Conservation (phyloP, 2,329 filamentous ascomycete genomes). For the Aspergillus sp. region DNA sequence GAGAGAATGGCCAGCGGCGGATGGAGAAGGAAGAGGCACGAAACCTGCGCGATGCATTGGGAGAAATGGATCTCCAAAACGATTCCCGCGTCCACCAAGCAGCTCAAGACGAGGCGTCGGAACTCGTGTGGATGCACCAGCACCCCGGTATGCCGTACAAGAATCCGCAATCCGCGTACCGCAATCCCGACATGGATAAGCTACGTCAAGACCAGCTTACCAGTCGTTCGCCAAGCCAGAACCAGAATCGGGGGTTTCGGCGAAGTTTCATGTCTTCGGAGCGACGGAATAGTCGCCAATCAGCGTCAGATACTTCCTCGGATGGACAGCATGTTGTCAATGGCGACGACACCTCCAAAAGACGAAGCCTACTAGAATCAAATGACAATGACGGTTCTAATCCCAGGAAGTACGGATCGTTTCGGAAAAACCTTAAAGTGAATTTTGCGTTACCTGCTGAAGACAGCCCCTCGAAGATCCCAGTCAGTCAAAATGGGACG, state of each 20-base stretch:
- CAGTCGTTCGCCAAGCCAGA: slow-evolving; percentile 34
- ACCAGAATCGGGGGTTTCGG: slow-evolving; percentile 25
- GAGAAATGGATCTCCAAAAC: slow-evolving; percentile 51
- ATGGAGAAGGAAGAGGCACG: slow-evolving; percentile 52
- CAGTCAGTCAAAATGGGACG: slow-evolving; percentile 11
- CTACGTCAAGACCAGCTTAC: slow-evolving; percentile 40
- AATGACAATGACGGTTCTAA: slow-evolving; percentile 3
- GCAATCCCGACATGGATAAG: slow-evolving; percentile 34
- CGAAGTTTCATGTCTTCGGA: slow-evolving; percentile 3
- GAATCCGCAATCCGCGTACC: slow-evolving; percentile 42
- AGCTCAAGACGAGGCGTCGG: slow-evolving; percentile 55
- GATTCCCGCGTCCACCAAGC: slow-evolving; percentile 47
- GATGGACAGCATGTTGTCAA: slow-evolving; percentile 2
- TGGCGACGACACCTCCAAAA: neutral
- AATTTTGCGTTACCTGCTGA: slow-evolving; percentile 32
- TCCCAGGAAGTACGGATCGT: slow-evolving; percentile 15
- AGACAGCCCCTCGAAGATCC: slow-evolving; percentile 9
- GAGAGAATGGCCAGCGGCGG: slow-evolving; percentile 47
- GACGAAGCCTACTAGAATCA: neutral
- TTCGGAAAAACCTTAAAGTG: slow-evolving; percentile 32
- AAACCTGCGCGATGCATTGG: slow-evolving; percentile 48
- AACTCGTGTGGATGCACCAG: slow-evolving; percentile 57
- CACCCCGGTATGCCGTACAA: slow-evolving; percentile 44
- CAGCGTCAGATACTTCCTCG: slow-evolving; percentile 14
- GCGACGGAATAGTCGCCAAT: slow-evolving; percentile 11